These are phyloP conservation scores for Paraurostyla sp. DNA, from an alignment of 73 alveolate species.

Conservation along the genomic window DNA sequence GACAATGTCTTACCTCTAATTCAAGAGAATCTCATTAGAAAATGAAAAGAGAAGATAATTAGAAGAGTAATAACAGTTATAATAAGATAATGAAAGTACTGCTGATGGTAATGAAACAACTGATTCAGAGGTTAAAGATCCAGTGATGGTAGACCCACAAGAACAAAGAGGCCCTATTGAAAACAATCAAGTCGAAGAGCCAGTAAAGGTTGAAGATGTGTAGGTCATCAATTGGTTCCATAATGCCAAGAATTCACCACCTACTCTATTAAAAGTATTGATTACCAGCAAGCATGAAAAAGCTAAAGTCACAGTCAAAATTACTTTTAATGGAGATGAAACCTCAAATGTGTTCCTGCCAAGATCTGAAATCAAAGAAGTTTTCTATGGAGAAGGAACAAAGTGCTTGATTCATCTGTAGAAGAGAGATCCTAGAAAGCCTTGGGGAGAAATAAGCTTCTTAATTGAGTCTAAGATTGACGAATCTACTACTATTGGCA, in stretches of 20 bases:
- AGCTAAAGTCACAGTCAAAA: constrained; percentile 13
- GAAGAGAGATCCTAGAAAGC: constrained; percentile 41
- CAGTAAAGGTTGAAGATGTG: neutral
- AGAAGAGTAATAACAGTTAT: neutral
- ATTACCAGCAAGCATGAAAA: neutral
- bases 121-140: neutral
- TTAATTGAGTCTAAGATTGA: neutral
- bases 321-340: neutral
- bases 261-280: constrained; percentile 19
- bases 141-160: neutral
- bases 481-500: too few relatives aligned
- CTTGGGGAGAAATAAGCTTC: neutral
- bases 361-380: neutral
- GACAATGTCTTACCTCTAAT: constrained; percentile 27
- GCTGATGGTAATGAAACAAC: neutral
- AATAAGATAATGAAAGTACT: neutral
- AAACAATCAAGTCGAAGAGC: too few relatives aligned
- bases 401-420: constrained; percentile 21
- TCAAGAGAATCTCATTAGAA: constrained; percentile 26
- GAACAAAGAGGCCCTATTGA: too few relatives aligned
- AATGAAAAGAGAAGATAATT: neutral
- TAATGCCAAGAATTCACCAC: neutral
- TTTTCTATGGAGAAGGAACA: constrained; percentile 26
- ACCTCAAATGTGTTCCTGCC: neutral
- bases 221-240: constrained; percentile 24